Conservation (phyloP, 805 yeast genomes). For the Starmerella apicola region DNA sequence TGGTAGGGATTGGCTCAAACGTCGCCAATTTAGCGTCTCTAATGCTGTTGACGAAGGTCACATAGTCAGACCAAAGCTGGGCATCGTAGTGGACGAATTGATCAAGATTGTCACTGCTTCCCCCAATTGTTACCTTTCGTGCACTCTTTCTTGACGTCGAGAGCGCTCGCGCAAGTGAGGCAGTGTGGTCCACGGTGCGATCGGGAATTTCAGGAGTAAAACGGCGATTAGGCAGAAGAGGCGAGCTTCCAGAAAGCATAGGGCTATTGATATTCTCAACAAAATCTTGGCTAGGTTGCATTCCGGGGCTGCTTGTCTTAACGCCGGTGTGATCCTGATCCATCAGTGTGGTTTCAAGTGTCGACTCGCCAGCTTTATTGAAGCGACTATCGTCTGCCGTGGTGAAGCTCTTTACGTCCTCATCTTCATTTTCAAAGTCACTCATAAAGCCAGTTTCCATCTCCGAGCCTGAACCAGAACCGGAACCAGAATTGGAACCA, state of each 20-base stretch:
- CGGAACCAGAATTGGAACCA: not conserved
- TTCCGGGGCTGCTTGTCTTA: not conserved
- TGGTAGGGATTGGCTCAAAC: constrained; percentile 2
- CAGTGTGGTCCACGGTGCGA: not conserved
- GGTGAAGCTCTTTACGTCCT: not conserved
- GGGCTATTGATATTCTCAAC: not conserved
- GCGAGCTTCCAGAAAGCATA: not conserved
- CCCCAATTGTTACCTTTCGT: not conserved
- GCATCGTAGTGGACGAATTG: constrained; percentile 13
- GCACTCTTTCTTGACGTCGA: not conserved
- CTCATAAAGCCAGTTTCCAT: too few relatives aligned
- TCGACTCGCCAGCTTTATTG: not conserved
- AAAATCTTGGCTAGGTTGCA: too few relatives aligned
- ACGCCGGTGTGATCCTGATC: not conserved
- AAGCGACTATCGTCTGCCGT: not conserved
- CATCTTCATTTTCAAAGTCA: not conserved
- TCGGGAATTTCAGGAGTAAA: not conserved
- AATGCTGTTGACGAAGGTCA: constrained; percentile 7
- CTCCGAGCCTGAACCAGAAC: not conserved
- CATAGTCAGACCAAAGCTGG: constrained; percentile 13
- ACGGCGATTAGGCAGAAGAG: not conserved
- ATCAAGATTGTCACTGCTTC: constrained; percentile 1
- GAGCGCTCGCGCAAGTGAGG: not conserved
- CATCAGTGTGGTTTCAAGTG: not conserved
- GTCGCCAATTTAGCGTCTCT: constrained; percentile 2